Base-by-base conservation (phyloP, 73 alveolate genomes). In the Diophrys sp. region DNA sequence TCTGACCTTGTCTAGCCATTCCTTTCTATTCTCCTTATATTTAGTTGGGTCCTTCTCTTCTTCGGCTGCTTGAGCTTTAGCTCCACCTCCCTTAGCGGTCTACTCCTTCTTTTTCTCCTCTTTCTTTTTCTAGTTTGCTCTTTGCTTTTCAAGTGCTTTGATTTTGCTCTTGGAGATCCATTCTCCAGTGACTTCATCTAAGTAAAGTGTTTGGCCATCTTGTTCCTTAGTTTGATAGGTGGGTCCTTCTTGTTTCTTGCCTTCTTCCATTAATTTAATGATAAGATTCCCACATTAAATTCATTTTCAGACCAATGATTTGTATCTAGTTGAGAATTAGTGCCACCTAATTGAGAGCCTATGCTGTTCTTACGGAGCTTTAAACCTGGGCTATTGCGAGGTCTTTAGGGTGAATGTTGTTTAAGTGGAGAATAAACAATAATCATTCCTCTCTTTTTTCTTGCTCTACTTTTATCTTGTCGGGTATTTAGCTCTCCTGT, bases 11-110 rank as follows among this genome's bases (percentile, higher is more conserved):
- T 93, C 81, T 2, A 96, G 82, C 84, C 80, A 89, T 30, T 94
- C 83, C 68, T 83, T 91, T 67, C 99, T 82, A 79, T 96, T 96
- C 81, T 95, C 97, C 53, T 83, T 87, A 85, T 95, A 96, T 76
- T 94, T 88, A n/a, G 94, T 89, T 14, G 99, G 99, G 79, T 96
- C 99, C 1, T 92, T 74, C 75, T 90, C 98, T 78, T 87, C 98
- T 66, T 94, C 99, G 1, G 70, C 95, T 62, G 68, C 87, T 44
- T 29, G 57, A 66, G 75, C 84, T 74, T 83, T 25, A 83, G 83
- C 66, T 33, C 34, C 78, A 72, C 78, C 85, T 73, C 31, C 68
- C 44, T 88, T 89, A 25, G 73, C 87, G 74, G 24, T 78, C 18
- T 66, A 53, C 24, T 57, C 53, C 29, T 57, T 33, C 77, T 71